Evolutionary conservation across 805 yeast species (phyloP), one percentile per base, ranked within the genome.

Genomic region (Metschnikowia peoriensis): DNA sequence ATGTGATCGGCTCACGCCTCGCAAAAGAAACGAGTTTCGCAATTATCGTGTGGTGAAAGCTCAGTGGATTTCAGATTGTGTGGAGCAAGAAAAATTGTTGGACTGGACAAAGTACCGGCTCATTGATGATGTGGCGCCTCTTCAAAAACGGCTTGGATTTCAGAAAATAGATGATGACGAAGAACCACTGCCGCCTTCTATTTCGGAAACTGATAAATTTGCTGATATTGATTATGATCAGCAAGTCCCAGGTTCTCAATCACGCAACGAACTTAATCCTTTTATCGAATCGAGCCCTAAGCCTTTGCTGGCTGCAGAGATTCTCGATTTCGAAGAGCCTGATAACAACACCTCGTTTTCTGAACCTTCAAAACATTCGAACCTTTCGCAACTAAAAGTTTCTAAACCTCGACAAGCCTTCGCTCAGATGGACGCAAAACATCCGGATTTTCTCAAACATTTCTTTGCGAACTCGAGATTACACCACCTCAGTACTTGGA

Each of bases 401-500:
- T 48, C 61, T 4, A 51, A 46, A 11, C 51, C 54, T n/a, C 35
- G 59, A n/a, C 44, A 45, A 3, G 50, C 52, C 3, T 54, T 54
- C 32, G 57, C 52, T 2, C 60, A 57, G 22, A 60, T 58, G 62
- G 86, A 86, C 63, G 89, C 96, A 35, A 82, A 80, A 50, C 85
- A 89, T 62, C 96, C 97, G 0, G 80, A 83, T 47, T 93, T 91
- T 61, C 69, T 94, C 29, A 63, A 77, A 16, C 77, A 77, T 38
- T 93, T 87, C 66, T 93, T 91, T 67, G 79, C 84, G 7, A 84
- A 86, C 49, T 92, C 97, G 1, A 74, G 98, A 47, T 71, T 93
- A 32, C 98, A 94, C 63, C 97, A 91, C 67, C 72, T 94, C 44
- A 88, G 97, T 58, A 77, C 84, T 3, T 89, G 97, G 94, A 93